Conservation (phyloP, 345 rosid species). For the Salix dunnii region DNA sequence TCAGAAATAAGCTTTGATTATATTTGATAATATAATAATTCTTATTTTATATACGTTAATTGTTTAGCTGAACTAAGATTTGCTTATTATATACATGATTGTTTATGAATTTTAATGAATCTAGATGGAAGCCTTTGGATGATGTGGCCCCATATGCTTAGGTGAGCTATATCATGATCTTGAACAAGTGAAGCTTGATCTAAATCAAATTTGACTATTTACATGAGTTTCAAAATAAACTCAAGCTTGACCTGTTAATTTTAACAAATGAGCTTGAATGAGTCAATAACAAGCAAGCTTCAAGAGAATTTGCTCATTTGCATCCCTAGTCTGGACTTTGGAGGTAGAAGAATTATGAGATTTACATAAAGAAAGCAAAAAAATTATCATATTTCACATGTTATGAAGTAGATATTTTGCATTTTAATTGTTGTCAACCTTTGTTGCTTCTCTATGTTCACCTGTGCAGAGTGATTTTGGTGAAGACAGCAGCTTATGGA, state of each 20-base stretch:
- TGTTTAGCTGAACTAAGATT: background rate
- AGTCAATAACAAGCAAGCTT: background rate
- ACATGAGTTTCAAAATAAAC: background rate
- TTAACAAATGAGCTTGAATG: background rate
- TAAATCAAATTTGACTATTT: background rate
- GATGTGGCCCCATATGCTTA: background rate
- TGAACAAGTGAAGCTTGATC: background rate
- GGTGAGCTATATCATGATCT: background rate
- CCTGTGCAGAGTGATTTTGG: slow-evolving; percentile 68
- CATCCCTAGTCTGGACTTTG: background rate
- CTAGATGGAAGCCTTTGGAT: background rate
- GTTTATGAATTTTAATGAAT: background rate
- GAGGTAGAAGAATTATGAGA: background rate
- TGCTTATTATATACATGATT: background rate
- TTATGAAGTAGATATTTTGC: background rate
- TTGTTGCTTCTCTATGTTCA: slow-evolving; percentile 17
- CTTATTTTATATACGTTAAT: background rate
- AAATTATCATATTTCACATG: background rate
- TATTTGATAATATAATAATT: background rate
- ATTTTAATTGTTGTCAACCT: slow-evolving; percentile 4
- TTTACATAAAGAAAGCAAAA: background rate
- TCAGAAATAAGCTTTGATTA: background rate
- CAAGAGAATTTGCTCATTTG: background rate
- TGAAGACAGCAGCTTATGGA: slow-evolving; percentile 92
- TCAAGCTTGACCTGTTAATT: background rate